Percentiles rank a stretch among this genome's conserved stretches.
phyloP scores from a whole-genome alignment of 495 filamentous ascomycete genomes.

The Hamigera avellanea region DNA sequence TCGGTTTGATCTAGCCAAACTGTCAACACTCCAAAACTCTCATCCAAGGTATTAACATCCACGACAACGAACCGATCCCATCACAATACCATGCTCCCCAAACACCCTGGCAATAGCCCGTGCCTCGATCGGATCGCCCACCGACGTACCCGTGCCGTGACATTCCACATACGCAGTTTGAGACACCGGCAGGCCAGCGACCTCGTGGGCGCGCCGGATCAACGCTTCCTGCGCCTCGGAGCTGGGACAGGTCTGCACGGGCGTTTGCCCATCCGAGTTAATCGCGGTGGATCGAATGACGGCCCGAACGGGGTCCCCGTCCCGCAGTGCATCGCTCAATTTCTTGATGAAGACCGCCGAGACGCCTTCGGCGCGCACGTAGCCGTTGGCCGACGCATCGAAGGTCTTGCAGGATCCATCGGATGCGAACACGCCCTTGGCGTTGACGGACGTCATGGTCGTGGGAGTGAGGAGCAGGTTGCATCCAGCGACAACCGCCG shows the following conservation, averaged over 20 bases:
- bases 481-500: slow-evolving; percentile 29
- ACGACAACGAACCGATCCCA: too few relatives aligned
- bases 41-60: too few relatives aligned
- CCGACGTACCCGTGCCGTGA: slow-evolving; percentile 12
- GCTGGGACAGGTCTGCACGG: slow-evolving; percentile 7
- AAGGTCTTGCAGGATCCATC: slow-evolving; percentile 42
- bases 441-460: slow-evolving; percentile 11
- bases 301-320: slow-evolving; percentile 19
- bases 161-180: slow-evolving; percentile 10
- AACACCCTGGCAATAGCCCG: slow-evolving; percentile 32
- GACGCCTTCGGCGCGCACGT: slow-evolving; percentile 42
- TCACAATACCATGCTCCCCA: too few relatives aligned
- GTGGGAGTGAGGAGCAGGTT: slow-evolving; percentile 29
- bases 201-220: slow-evolving; percentile 17
- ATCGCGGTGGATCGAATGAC: slow-evolving; percentile 16
- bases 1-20: too few relatives aligned
- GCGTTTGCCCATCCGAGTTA: slow-evolving; percentile 19
- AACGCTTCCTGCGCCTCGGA: slow-evolving; percentile 9
- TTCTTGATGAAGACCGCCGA: slow-evolving; percentile 16
- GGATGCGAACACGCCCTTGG: slow-evolving; percentile 1
- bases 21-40: too few relatives aligned
- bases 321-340: slow-evolving; percentile 12
- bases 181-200: slow-evolving; percentile 10
- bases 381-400: slow-evolving; percentile 49
- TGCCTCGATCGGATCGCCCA: slow-evolving; percentile 26